phyloP scores from a whole-genome alignment of 768 basidiomycete species.

The Phaeotremella fagi region DNA sequence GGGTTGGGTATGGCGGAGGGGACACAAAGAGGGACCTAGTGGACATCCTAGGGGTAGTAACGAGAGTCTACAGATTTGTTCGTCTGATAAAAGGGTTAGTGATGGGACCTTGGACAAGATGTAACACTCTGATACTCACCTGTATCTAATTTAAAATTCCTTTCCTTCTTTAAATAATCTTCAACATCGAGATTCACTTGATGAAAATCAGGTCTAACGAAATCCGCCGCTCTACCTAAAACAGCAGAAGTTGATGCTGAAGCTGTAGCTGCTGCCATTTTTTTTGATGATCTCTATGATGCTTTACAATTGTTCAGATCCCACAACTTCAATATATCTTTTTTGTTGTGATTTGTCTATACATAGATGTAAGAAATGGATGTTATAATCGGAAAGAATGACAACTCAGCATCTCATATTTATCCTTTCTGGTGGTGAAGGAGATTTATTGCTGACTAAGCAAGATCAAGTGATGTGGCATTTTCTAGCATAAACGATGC shows the following conservation, averaged over 20 bases:
- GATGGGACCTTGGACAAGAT: background rate
- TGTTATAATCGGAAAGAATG: too few relatives aligned
- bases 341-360: too few relatives aligned
- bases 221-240: conserved; percentile 42
- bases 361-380: too few relatives aligned
- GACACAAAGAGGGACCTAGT: conserved; percentile 84
- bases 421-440: too few relatives aligned
- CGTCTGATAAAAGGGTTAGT: conserved; percentile 62
- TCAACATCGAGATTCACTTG: conserved; percentile 86
- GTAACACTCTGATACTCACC: conserved; percentile 55
- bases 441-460: conserved; percentile 21
- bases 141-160: conserved; percentile 85
- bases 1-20: conserved; percentile 83
- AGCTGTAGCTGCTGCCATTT: conserved; percentile 22
- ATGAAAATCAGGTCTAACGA: conserved; percentile 85
- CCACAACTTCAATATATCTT: too few relatives aligned
- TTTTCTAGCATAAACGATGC: background rate
- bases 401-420: too few relatives aligned
- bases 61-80: conserved; percentile 84
- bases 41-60: conserved; percentile 81
- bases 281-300: background rate
- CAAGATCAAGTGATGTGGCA: conserved; percentile 7
- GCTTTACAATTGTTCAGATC: too few relatives aligned
- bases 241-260: conserved; percentile 9
- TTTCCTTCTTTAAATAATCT: conserved; percentile 69